Conservation (phyloP, 257 asterid species). For the Linderniella brevidens region DNA sequence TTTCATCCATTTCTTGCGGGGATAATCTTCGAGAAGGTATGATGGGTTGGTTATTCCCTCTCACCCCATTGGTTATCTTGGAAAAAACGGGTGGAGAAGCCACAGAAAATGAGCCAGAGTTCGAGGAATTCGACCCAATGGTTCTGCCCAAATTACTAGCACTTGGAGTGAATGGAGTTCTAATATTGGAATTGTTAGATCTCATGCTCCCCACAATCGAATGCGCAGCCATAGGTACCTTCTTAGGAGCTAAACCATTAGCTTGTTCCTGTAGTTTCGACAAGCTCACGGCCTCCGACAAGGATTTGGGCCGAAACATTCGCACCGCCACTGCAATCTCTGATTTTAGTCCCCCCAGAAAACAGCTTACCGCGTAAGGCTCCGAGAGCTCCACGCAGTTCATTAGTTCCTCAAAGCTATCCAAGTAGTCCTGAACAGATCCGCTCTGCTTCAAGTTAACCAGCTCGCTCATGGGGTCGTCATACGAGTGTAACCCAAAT, state of each 20-base stretch:
- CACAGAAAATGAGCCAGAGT: no score
- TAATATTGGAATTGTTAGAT: background rate
- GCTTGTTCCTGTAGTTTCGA: background rate
- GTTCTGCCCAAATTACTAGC: no score
- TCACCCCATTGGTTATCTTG: no score
- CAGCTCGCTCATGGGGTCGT: background rate
- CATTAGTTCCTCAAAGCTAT: background rate
- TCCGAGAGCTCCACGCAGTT: background rate
- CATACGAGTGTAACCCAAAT: background rate
- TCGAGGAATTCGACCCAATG: no score
- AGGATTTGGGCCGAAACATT: background rate
- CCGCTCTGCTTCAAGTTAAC: background rate
- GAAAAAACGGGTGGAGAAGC: no score
- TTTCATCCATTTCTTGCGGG: background rate
- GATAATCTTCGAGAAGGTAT: background rate
- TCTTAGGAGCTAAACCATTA: background rate
- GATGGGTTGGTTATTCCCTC: background rate
- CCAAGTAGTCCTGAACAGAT: background rate
- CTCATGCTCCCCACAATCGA: background rate
- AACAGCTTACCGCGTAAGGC: background rate
- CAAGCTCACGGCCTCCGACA: background rate
- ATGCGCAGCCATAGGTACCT: background rate
- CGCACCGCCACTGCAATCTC: background rate
- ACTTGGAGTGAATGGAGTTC: background rate
- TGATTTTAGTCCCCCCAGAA: background rate